Conservation (phyloP, 2,329 filamentous ascomycete species). For the Domatiomyces catenatus region DNA sequence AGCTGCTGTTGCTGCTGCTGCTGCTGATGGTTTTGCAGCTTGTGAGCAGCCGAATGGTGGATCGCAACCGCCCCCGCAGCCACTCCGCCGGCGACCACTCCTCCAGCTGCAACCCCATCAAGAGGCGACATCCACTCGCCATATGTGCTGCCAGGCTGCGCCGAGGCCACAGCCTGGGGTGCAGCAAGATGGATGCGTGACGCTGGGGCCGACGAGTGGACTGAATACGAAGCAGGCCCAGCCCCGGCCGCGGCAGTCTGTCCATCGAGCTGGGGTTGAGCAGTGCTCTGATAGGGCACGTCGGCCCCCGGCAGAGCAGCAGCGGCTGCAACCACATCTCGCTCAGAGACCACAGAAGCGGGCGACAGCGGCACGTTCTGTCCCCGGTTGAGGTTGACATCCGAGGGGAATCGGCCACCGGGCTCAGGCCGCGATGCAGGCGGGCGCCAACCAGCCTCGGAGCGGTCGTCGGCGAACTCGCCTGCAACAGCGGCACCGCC, state of each 20-base stretch:
- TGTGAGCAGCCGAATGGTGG: background rate
- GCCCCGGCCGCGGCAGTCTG: background rate
- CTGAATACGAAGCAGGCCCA: too few species aligned
- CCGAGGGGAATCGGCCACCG: constrained; percentile 94
- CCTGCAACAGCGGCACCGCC: constrained; percentile 21
- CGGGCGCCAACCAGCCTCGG: constrained; percentile 23
- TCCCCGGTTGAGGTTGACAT: constrained; percentile 74
- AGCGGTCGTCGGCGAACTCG: constrained; percentile 16
- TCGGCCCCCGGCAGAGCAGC: constrained; percentile 38
- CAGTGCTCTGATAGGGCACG: constrained; percentile 15
- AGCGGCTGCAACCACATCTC: constrained; percentile 45
- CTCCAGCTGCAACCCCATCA: constrained; percentile 20
- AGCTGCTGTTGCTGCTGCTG: background rate
- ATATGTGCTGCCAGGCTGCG: constrained; percentile 26
- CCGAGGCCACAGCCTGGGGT: constrained; percentile 7
- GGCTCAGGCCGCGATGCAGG: constrained; percentile 58
- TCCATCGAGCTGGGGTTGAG: constrained; percentile 10
- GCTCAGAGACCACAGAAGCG: constrained; percentile 64
- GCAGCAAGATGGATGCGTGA: background rate
- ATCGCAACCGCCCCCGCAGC: constrained; percentile 1
- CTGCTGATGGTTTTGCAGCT: background rate
- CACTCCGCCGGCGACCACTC: constrained; percentile 11
- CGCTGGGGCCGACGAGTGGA: too few species aligned
- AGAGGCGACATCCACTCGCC: constrained; percentile 40
- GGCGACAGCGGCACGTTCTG: constrained; percentile 66